These are phyloP conservation scores for Chalciporus piperatus DNA, from an alignment of 768 basidiomycete species.

Conservation along the genomic window DNA sequence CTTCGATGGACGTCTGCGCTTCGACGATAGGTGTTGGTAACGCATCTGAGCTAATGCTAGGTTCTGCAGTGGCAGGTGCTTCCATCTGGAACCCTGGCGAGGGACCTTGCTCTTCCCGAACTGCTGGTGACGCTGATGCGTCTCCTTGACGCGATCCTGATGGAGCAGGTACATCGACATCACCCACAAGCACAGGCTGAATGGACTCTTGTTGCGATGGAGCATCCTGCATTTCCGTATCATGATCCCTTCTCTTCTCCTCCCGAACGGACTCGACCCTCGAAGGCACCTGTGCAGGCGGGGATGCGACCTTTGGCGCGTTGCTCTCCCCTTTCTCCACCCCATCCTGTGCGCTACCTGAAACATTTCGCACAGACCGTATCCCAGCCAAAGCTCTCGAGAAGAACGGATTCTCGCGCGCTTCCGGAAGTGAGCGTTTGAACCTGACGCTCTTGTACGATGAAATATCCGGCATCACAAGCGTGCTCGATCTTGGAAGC, in stretches of 20 bases:
- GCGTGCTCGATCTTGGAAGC: neutral
- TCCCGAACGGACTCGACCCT: neutral
- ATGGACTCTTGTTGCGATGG: neutral
- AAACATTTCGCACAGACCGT: neutral
- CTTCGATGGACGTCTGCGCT: neutral
- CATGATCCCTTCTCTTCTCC: neutral
- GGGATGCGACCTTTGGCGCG: neutral
- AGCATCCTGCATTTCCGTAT: slow-evolving; percentile 8
- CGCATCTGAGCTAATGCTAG: neutral
- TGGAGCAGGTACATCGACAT: neutral
- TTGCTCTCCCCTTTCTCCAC: neutral
- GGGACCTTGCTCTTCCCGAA: neutral
- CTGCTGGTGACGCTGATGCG: neutral
- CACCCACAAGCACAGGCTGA: neutral
- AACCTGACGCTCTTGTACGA: slow-evolving; percentile 21
- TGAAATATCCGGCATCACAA: slow-evolving; percentile 25
- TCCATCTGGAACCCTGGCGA: neutral
- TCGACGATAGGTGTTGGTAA: slow-evolving; percentile 1
- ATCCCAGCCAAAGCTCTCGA: slow-evolving; percentile 18
- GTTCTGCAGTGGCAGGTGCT: neutral
- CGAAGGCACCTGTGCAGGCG: neutral
- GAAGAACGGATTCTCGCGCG: slow-evolving; percentile 21
- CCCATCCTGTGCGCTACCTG: neutral
- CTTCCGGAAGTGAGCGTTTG: slow-evolving; percentile 11
- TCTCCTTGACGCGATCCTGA: neutral